Evolutionary conservation across 352 stramenopile genomes (phyloP).

Genomic region (Phytophthora sansomeana): DNA sequence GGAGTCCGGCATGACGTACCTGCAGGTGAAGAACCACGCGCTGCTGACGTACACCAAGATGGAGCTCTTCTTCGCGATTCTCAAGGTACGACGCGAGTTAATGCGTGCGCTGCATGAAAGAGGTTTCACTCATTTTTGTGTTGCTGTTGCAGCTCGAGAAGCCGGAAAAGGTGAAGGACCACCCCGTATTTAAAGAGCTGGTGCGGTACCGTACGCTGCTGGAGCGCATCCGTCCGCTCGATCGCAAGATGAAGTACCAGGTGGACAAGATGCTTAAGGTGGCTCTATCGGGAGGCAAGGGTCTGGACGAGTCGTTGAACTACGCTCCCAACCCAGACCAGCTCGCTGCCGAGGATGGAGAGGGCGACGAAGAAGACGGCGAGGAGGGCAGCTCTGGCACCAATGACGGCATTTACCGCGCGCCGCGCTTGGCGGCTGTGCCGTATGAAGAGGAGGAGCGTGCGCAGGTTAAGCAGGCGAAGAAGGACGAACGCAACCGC

Average conservation of each 20-base stretch:
- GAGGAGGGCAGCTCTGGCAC: slow-evolving; percentile 27
- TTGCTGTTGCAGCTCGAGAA: slow-evolving; percentile 59
- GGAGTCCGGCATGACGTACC: slow-evolving; percentile 72
- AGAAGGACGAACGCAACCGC: slow-evolving; percentile 79
- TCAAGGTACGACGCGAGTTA: slow-evolving; percentile 59
- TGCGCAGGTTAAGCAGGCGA: slow-evolving; percentile 80
- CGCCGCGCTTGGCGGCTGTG: slow-evolving; percentile 77
- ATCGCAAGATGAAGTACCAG: slow-evolving; percentile 91
- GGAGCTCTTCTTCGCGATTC: slow-evolving; percentile 86
- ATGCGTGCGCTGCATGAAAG: neutral
- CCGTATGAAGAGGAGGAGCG: slow-evolving; percentile 89
- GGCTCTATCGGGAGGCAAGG: slow-evolving; percentile 74
- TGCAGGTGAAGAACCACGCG: slow-evolving; percentile 91
- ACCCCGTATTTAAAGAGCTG: slow-evolving; percentile 88
- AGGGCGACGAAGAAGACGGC: slow-evolving; percentile 57
- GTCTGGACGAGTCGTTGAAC: slow-evolving; percentile 79
- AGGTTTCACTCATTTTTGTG: neutral
- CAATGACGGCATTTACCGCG: slow-evolving; percentile 82
- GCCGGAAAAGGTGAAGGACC: slow-evolving; percentile 73
- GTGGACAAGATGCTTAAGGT: slow-evolving; percentile 93
- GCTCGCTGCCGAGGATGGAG: slow-evolving; percentile 64
- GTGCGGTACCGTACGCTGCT: slow-evolving; percentile 87
- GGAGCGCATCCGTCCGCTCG: slow-evolving; percentile 83
- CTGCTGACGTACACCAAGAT: slow-evolving; percentile 89
- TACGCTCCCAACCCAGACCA: slow-evolving; percentile 86